These are phyloP conservation scores for Avena eriantha DNA, from an alignment of 176 grass and related monocot species.

Conservation along the genomic window DNA sequence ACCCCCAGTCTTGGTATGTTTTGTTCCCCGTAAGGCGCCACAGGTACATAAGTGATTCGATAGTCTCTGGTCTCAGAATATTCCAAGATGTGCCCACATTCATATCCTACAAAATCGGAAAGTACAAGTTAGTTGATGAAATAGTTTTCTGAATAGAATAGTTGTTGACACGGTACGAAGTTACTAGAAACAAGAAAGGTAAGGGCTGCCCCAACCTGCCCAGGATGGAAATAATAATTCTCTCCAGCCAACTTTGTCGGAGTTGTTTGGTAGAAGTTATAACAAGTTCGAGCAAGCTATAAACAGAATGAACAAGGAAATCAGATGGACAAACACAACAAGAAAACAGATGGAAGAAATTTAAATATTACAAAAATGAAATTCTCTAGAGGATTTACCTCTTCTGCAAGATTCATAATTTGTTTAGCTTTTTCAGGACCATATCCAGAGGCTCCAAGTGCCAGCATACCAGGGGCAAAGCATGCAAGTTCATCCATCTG, in stretches of 20 bases:
- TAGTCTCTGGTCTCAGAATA: slow-evolving; percentile 97
- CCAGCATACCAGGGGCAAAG: slow-evolving; percentile 98
- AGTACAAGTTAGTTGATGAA: slow-evolving; percentile 25
- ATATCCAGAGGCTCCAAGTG: slow-evolving; percentile 93
- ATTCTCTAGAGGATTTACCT: slow-evolving; percentile 56
- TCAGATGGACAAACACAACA: slow-evolving; percentile 34
- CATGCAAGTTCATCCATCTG: slow-evolving; percentile 99
- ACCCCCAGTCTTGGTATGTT: slow-evolving; percentile 99
- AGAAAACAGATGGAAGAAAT: slow-evolving; percentile 14
- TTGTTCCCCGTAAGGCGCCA: slow-evolving; percentile 95
- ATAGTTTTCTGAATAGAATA: slow-evolving; percentile 8
- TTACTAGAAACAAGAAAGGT: slow-evolving; percentile 30
- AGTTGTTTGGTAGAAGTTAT: slow-evolving; percentile 98
- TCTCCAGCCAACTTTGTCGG: slow-evolving; percentile 97
- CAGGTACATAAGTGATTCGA: slow-evolving; percentile 95
- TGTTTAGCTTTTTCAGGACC: slow-evolving; percentile 79
- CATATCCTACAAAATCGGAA: slow-evolving; percentile 76
- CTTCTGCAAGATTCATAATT: slow-evolving; percentile 93
- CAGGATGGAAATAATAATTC: slow-evolving; percentile 83
- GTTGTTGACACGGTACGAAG: background rate
- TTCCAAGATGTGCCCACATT: slow-evolving; percentile 98
- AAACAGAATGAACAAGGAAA: background rate
- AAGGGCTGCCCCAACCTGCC: slow-evolving; percentile 58
- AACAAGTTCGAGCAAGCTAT: slow-evolving; percentile 95
- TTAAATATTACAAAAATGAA: slow-evolving; percentile 27